A percentile compares a stretch with the other conserved stretches of the same genome.
Evolutionary conservation across 352 stramenopile species (phyloP).

Genomic region (Pythium coloratum): DNA sequence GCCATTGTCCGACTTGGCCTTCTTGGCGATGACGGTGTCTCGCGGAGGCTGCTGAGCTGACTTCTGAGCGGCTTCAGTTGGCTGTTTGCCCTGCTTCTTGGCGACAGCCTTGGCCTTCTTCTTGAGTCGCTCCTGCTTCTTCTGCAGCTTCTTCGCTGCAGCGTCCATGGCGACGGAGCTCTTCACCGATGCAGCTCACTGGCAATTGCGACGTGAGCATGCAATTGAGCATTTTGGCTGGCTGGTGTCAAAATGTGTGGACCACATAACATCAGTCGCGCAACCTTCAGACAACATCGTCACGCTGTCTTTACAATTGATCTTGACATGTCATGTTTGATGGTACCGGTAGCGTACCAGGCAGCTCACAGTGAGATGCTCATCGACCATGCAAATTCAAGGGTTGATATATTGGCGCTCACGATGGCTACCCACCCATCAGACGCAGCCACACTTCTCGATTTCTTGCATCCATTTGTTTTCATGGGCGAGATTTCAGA

Average conservation of each 20-base stretch:
- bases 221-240: background rate
- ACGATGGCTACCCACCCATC: background rate
- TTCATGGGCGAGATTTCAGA: background rate
- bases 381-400: no score
- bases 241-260: background rate
- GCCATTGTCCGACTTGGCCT: background rate
- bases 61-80: background rate
- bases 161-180: slow-evolving; percentile 8
- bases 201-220: slow-evolving; percentile 7
- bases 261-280: background rate
- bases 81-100: slow-evolving; percentile 22
- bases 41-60: background rate
- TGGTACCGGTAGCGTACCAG: no score
- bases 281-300: slow-evolving; percentile 1
- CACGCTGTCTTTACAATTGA: background rate
- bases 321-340: no score
- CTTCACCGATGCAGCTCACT: background rate
- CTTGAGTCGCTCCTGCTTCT: slow-evolving; percentile 32
- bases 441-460: background rate
- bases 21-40: slow-evolving; percentile 15
- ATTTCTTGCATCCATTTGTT: background rate
- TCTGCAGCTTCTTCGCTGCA: slow-evolving; percentile 30
- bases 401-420: background rate
- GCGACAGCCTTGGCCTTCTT: slow-evolving; percentile 30
- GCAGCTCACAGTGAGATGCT: background rate